Percentiles rank a stretch among this genome's conserved stretches.
These are phyloP conservation scores for Bauhinia variegata DNA, from an alignment of 306 rosid genomes.

Conservation along the genomic window DNA sequence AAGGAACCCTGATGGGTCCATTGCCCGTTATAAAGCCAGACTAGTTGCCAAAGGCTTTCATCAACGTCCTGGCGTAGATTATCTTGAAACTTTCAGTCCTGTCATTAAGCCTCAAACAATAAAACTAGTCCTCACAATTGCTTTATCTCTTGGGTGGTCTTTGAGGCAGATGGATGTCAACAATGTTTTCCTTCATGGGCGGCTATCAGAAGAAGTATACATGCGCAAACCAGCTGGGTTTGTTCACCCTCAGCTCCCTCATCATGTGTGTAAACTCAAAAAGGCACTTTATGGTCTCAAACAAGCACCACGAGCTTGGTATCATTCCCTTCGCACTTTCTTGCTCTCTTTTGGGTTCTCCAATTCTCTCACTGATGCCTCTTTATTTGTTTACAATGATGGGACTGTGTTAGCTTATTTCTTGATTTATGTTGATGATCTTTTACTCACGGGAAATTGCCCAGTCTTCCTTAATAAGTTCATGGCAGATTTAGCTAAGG, in stretches of 20 bases:
- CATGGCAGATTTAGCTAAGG: no score
- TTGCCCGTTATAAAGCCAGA: neutral
- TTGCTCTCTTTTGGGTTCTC: no score
- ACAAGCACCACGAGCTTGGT: no score
- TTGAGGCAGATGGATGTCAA: neutral
- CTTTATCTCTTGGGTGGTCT: neutral
- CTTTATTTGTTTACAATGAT: no score
- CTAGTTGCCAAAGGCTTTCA: neutral
- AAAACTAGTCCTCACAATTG: neutral
- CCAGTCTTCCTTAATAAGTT: no score
- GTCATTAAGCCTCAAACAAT: neutral
- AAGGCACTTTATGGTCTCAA: neutral
- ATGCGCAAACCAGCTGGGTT: neutral
- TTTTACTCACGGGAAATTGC: no score
- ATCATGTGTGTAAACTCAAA: neutral
- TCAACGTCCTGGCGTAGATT: neutral
- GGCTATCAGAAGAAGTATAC: neutral
- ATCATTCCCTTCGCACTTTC: no score
- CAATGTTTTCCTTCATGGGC: neutral
- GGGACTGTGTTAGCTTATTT: no score
- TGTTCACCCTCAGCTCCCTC: neutral
- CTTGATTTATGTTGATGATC: no score
- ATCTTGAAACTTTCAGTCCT: neutral
- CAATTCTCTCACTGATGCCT: no score
- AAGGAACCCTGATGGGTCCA: neutral